Evolutionary conservation across 805 yeast species (phyloP).

Genomic region (Metschnikowia arizonensis): DNA sequence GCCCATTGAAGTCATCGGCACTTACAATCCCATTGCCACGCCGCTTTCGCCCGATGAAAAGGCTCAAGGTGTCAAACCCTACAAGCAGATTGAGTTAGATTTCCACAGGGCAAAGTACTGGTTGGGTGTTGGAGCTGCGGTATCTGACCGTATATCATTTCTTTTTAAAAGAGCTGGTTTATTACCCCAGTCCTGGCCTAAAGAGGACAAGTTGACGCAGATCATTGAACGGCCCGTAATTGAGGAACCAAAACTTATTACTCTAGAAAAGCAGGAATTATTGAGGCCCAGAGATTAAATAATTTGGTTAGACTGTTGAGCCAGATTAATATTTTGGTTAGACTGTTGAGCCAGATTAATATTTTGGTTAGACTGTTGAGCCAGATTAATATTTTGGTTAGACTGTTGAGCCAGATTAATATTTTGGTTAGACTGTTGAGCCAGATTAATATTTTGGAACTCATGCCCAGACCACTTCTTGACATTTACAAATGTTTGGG

Average conservation of each 20-base stretch:
- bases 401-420: too few relatives aligned
- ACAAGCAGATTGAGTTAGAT: slow-evolving; percentile 78
- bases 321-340: too few relatives aligned
- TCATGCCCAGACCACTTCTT: neutral
- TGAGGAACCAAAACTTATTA: slow-evolving; percentile 22
- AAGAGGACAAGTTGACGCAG: slow-evolving; percentile 38
- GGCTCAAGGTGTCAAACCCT: slow-evolving; percentile 53
- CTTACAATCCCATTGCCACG: slow-evolving; percentile 79
- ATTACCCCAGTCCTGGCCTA: slow-evolving; percentile 56
- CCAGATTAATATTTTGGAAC: too few relatives aligned
- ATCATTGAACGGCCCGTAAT: slow-evolving; percentile 27
- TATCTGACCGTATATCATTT: slow-evolving; percentile 74
- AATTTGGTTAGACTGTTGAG: too few relatives aligned
- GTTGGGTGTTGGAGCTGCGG: slow-evolving; percentile 97
- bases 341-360: too few relatives aligned
- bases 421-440: too few relatives aligned
- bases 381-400: too few relatives aligned
- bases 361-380: too few relatives aligned
- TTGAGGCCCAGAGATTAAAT: slow-evolving; percentile 30
- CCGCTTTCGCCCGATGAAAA: slow-evolving; percentile 62
- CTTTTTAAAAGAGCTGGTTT: slow-evolving; percentile 77
- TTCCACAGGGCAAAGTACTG: slow-evolving; percentile 90
- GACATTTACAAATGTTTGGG: too few relatives aligned
- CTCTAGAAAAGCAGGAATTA: slow-evolving; percentile 32
- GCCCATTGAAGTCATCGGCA: slow-evolving; percentile 94